phyloP scores from a whole-genome alignment of 306 rosid species.

The Delonix regia region DNA sequence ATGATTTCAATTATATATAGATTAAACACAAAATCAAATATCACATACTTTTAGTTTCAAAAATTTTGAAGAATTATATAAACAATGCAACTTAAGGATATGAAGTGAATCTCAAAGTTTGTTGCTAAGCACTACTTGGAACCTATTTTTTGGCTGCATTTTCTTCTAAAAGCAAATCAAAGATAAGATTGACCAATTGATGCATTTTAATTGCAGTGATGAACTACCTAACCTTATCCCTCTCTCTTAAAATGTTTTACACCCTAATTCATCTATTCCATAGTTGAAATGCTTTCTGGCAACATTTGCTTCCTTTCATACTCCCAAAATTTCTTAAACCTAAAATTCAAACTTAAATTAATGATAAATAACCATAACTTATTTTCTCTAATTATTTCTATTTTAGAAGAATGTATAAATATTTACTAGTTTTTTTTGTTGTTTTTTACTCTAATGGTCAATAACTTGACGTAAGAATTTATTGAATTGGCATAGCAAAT shows the following conservation, averaged over 20 bases:
- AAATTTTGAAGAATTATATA: neutral
- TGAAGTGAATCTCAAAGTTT: neutral
- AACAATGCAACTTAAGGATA: too few species aligned
- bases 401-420: neutral
- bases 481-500: too few species aligned
- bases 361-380: neutral
- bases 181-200: neutral
- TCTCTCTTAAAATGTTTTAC: neutral
- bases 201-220: neutral
- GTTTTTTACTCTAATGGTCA: neutral
- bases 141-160: too few species aligned
- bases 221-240: neutral
- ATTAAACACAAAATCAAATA: neutral
- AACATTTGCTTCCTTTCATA: neutral
- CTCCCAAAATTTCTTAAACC: neutral
- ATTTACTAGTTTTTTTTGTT: neutral
- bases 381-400: neutral
- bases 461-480: neutral
- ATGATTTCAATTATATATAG: neutral
- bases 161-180: neutral
- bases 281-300: neutral
- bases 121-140: neutral
- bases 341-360: neutral
- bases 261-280: neutral
- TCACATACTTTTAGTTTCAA: neutral